These are phyloP conservation scores for Pseudogymnoascus sp. DNA, from an alignment of 2,329 filamentous ascomycete species.

Conservation along the genomic window DNA sequence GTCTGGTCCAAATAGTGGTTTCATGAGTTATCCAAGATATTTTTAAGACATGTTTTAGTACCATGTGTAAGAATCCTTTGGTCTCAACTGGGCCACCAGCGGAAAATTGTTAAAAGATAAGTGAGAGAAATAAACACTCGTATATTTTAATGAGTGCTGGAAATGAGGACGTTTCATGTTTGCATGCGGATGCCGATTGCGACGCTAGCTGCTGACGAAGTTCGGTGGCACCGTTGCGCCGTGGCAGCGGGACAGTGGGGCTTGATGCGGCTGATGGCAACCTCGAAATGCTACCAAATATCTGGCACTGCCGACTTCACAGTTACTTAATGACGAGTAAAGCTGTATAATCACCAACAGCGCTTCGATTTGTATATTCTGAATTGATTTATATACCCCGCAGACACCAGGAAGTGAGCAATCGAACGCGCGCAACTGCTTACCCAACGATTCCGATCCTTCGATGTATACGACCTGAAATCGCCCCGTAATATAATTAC, in stretches of 20 bases:
- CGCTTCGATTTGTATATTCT: background rate
- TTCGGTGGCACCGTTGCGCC: background rate
- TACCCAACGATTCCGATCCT: background rate
- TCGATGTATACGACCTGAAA: slow-evolving; percentile 1
- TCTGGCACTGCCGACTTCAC: background rate
- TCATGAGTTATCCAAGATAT: background rate
- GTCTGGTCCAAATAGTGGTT: background rate
- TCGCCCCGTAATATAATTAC: background rate
- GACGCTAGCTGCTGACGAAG: slow-evolving; percentile 1
- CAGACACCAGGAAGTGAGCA: background rate
- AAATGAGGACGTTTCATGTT: slow-evolving; percentile 6
- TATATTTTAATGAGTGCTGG: background rate
- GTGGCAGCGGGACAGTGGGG: background rate
- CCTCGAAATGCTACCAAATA: background rate
- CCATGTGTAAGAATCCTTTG: background rate
- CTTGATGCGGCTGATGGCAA: slow-evolving; percentile 5
- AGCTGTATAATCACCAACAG: background rate
- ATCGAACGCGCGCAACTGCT: slow-evolving; percentile 3
- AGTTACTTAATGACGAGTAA: background rate
- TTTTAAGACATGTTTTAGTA: background rate
- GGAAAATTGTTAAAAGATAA: background rate
- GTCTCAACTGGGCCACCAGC: background rate
- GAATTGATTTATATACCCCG: background rate
- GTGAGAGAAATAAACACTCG: background rate
- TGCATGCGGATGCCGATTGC: background rate